Base-by-base conservation (phyloP, 495 filamentous ascomycete species). In the Jackrogersella minutella region DNA sequence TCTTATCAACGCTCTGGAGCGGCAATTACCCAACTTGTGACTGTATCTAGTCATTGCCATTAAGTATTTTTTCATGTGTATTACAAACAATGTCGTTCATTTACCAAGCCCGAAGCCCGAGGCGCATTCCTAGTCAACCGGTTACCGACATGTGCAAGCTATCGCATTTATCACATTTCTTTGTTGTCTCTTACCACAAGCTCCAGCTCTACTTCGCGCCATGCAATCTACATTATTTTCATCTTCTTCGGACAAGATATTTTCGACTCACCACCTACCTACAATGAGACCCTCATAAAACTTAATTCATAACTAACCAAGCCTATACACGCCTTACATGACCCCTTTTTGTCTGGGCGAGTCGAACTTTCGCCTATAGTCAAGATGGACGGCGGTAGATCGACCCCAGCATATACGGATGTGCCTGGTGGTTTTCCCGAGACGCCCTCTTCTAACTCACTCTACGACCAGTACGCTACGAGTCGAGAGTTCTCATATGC, bases 381-480 rank as follows among this genome's bases (percentile, higher is more conserved):
- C 52, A 67, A 49, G 19, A 70, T 70, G 68, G 58, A 66, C 39
- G 40, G 34, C 17, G 58, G 59, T 7, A 67, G 14, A 51, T 39
- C 26, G 7, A 66, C 68, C 16, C 68, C 63, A 34, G 58, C 53
- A 44, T 47, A 70, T 43, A 59, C 24, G 17, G 63, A 58, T 50
- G 22, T 70, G 14, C 68, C 68, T 44, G 68, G 68, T 46, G 68
- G 68, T 1, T 70, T 58, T n/a, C 68, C 68, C 1, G 53, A 62
- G 40, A 70, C 68, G 14, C 68, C 68, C n/a, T 53, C 56, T 22
- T 57, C 61, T 2, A 39, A 39, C 10, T 49, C 50, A 11, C 5
- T 55, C 39, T 36, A 44, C 3, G 13, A 49, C 11, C 33, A 24
- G 13, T 28, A 36, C 1, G 30, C 55, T 9, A 31, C 37, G 9